Evolutionary conservation across 148 eudicot species (phyloP).

Genomic region (Drosera capensis): DNA sequence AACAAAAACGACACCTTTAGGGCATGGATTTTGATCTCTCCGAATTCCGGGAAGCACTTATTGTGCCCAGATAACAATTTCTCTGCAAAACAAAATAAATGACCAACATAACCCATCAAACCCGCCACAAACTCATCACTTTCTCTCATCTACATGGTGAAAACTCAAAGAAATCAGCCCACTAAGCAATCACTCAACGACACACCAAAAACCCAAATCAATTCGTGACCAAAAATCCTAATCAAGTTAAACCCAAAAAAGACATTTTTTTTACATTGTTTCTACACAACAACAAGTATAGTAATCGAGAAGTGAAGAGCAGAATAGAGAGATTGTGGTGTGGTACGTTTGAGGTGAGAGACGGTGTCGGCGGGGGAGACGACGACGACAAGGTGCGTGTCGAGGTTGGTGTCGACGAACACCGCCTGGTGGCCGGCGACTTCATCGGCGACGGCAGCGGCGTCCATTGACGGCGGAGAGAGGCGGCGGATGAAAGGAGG

Average conservation of each 20-base stretch:
- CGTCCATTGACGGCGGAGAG: too few relatives aligned
- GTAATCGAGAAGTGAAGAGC: not conserved
- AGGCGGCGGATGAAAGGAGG: too few relatives aligned
- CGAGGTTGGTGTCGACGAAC: slow-evolving; percentile 48
- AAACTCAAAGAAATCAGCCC: too few relatives aligned
- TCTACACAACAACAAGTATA: not conserved
- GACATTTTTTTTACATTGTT: too few relatives aligned
- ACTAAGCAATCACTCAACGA: too few relatives aligned
- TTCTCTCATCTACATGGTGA: not conserved
- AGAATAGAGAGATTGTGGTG: not conserved
- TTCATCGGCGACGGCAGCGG: not conserved
- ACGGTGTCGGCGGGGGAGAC: slow-evolving; percentile 27
- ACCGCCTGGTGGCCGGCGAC: slow-evolving; percentile 14
- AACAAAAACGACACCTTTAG: slow-evolving; percentile 32
- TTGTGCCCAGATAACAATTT: slow-evolving; percentile 34
- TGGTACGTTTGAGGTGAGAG: slow-evolving; percentile 33
- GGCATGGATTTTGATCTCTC: slow-evolving; percentile 31
- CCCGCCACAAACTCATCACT: too few relatives aligned
- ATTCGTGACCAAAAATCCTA: too few relatives aligned
- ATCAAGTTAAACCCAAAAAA: too few relatives aligned
- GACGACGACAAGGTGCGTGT: slow-evolving; percentile 37
- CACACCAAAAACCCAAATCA: too few relatives aligned
- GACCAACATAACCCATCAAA: too few relatives aligned
- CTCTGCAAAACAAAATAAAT: slow-evolving; percentile 36
- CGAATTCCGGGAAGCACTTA: slow-evolving; percentile 33